Percentiles rank a stretch among this genome's conserved stretches.
Evolutionary conservation across 1,284 basidiomycete genomes (phyloP).

Genomic region (Microbotryum saponariae): DNA sequence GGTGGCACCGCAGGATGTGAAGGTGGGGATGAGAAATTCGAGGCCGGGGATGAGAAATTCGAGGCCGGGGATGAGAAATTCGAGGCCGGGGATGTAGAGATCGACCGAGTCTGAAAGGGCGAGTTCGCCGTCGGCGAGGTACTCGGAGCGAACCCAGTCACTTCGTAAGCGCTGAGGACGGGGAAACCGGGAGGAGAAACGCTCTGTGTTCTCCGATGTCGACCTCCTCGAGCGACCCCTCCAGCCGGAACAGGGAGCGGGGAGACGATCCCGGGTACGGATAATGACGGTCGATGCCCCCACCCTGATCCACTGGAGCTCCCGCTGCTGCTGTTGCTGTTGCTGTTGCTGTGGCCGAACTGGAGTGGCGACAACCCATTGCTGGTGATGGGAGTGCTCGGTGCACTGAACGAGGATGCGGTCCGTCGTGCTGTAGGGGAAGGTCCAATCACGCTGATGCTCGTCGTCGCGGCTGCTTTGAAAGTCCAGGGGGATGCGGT

Average conservation of each 20-base stretch:
- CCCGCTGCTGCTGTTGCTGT: background rate
- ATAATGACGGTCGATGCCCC: constrained; percentile 11
- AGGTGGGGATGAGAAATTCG: no score
- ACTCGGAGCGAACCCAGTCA: constrained; percentile 7
- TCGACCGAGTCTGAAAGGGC: no score
- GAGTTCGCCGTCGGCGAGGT: background rate
- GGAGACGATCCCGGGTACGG: constrained; percentile 20
- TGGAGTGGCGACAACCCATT: background rate
- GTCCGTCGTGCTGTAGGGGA: background rate
- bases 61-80: no score
- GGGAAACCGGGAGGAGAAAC: constrained; percentile 26
- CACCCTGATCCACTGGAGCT: background rate
- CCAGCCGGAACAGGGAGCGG: constrained; percentile 18
- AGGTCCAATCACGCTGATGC: background rate
- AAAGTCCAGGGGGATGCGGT: background rate
- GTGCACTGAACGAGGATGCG: background rate
- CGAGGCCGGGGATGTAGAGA: no score
- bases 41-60: no score
- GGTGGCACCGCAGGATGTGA: no score
- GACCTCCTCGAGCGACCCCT: constrained; percentile 7
- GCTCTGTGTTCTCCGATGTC: constrained; percentile 27
- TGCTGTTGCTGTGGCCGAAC: background rate
- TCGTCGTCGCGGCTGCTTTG: background rate
- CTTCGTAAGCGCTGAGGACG: background rate
- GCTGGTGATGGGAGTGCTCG: background rate